phyloP scores from a whole-genome alignment of 352 stramenopile genomes.

The Phytophthora megakarya region DNA sequence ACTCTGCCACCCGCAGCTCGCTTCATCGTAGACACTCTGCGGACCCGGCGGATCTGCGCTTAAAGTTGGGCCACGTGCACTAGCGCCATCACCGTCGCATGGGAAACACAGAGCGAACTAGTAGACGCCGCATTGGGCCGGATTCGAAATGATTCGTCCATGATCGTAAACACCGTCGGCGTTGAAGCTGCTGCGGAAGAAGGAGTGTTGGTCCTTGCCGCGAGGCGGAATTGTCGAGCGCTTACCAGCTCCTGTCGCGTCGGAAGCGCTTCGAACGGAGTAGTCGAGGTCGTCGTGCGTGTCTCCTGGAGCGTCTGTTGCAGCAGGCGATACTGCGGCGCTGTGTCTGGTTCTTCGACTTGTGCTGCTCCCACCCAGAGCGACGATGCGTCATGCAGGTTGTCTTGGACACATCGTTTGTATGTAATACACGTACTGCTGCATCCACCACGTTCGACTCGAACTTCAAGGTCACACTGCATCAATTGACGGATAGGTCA shows the following conservation, averaged over 20 bases:
- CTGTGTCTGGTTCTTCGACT: background rate
- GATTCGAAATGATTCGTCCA: constrained; percentile 1
- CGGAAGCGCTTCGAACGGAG: constrained; percentile 3
- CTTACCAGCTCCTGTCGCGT: constrained; percentile 23
- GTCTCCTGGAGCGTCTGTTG: constrained; percentile 27
- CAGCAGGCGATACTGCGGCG: constrained; percentile 18
- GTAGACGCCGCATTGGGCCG: background rate
- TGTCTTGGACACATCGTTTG: constrained; percentile 7
- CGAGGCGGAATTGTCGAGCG: constrained; percentile 24
- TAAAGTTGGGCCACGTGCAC: background rate
- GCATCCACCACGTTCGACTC: constrained; percentile 31
- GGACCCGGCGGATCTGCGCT: background rate
- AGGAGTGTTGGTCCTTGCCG: background rate
- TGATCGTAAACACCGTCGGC: background rate
- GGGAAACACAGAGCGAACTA: background rate
- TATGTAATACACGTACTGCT: no score
- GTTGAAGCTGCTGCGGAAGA: background rate
- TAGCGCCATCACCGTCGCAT: background rate
- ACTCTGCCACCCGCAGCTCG: constrained; percentile 17
- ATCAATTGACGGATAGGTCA: no score
- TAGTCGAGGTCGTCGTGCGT: constrained; percentile 29
- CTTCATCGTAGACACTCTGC: constrained; percentile 12
- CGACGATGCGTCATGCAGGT: no score
- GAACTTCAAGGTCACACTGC: no score
- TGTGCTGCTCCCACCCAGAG: constrained; percentile 1